A percentile compares a stretch with the other conserved stretches of the same genome.
Evolutionary conservation across 2,329 filamentous ascomycete species (phyloP).

Genomic region (Periconia digitata): DNA sequence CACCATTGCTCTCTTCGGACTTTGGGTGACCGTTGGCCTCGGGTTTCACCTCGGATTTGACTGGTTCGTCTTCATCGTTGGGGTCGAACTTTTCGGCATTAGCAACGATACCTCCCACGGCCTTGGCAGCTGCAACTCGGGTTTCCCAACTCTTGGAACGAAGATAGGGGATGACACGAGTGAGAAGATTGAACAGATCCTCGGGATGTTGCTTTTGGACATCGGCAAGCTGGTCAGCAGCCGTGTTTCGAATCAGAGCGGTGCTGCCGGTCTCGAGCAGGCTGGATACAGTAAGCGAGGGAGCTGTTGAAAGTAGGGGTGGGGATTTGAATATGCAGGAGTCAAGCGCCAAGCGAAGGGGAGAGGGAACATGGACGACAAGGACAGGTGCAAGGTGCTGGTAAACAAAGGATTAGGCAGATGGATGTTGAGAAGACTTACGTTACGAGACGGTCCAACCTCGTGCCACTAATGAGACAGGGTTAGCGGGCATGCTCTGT

Average conservation of each 20-base stretch:
- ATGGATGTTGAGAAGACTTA: slow-evolving; percentile 21
- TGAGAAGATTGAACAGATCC: slow-evolving; percentile 93
- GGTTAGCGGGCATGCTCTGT: slow-evolving; percentile 33
- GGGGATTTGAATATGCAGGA: too few species aligned
- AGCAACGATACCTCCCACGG: slow-evolving; percentile 89
- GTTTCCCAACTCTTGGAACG: slow-evolving; percentile 98
- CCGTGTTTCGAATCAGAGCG: slow-evolving; percentile 91
- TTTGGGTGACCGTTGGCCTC: slow-evolving; percentile 54
- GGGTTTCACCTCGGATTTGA: slow-evolving; percentile 54
- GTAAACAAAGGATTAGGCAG: not conserved
- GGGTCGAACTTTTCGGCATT: slow-evolving; percentile 88
- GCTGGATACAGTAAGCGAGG: slow-evolving; percentile 52
- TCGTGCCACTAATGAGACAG: slow-evolving; percentile 40
- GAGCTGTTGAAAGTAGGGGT: not conserved
- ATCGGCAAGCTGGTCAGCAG: slow-evolving; percentile 93
- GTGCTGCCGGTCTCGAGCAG: slow-evolving; percentile 98
- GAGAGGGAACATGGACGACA: not conserved
- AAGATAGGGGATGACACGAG: slow-evolving; percentile 91
- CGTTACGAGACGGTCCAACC: slow-evolving; percentile 43
- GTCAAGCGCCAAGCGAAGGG: not conserved
- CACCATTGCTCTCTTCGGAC: slow-evolving; percentile 54
- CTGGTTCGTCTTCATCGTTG: slow-evolving; percentile 71
- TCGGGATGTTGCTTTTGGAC: slow-evolving; percentile 98
- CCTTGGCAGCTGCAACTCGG: slow-evolving; percentile 86
- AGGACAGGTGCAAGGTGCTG: not conserved